Conservation (phyloP, 164 flowering plant species). For the Vitis riparia region DNA sequence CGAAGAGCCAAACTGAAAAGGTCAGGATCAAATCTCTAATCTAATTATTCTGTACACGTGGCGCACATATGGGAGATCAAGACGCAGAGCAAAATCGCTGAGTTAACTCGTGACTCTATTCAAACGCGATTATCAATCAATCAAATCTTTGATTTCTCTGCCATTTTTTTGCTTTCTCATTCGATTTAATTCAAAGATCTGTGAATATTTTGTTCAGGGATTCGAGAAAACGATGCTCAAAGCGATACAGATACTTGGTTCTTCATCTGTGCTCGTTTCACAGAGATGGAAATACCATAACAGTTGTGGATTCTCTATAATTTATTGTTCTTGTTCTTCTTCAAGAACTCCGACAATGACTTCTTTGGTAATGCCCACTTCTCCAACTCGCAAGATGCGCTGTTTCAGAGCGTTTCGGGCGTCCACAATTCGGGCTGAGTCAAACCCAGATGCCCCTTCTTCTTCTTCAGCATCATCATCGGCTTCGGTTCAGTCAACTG, state of each 20-base stretch:
- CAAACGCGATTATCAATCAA: no score
- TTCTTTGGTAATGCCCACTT: not conserved
- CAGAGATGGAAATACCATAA: slow-evolving; percentile 28
- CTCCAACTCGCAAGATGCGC: slow-evolving; percentile 10
- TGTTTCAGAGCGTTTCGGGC: slow-evolving; percentile 30
- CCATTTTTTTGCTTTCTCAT: not conserved
- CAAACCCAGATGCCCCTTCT: slow-evolving; percentile 31
- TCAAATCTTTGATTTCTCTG: not conserved
- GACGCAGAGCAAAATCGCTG: no score
- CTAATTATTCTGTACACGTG: no score
- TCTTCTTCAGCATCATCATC: slow-evolving; percentile 28
- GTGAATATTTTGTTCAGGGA: not conserved
- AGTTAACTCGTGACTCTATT: no score
- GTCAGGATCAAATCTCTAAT: no score
- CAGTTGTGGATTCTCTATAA: slow-evolving; percentile 6
- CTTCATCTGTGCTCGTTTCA: slow-evolving; percentile 36
- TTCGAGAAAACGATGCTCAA: slow-evolving; percentile 40
- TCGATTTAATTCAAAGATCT: not conserved
- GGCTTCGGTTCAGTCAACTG: slow-evolving; percentile 34
- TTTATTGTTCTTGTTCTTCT: slow-evolving; percentile 13
- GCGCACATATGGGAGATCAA: no score
- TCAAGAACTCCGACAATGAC: not conserved
- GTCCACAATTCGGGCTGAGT: slow-evolving; percentile 34
- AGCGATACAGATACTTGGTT: slow-evolving; percentile 48
- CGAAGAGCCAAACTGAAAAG: no score